Percentiles rank a stretch among this genome's conserved stretches.
These are phyloP conservation scores for Pisolithus thermaeus DNA, from an alignment of 1,284 basidiomycete genomes.

Conservation along the genomic window DNA sequence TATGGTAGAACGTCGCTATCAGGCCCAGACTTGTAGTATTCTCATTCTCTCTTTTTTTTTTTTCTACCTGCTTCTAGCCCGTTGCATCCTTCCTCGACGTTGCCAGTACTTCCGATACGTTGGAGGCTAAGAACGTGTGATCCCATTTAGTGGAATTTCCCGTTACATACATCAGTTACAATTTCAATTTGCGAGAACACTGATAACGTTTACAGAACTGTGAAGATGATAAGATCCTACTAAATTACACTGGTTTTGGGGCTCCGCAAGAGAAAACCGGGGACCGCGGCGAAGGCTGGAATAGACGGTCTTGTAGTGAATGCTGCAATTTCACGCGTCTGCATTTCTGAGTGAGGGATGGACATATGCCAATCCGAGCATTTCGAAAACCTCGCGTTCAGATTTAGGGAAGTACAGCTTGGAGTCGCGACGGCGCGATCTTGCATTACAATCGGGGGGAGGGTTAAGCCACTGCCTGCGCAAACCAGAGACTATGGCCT, in stretches of 20 bases:
- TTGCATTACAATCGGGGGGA: conserved; percentile 23
- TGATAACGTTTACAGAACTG: background rate
- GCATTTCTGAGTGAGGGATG: conserved; percentile 67
- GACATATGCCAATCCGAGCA: conserved; percentile 64
- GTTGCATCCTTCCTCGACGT: background rate
- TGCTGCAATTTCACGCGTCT: conserved; percentile 34
- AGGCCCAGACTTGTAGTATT: background rate
- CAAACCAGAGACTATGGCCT: conserved; percentile 6
- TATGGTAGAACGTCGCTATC: background rate
- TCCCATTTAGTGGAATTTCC: background rate
- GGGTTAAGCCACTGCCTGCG: background rate
- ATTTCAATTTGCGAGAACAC: background rate
- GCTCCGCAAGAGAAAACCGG: background rate
- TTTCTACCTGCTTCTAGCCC: background rate
- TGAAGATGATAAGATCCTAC: background rate
- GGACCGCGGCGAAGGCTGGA: background rate
- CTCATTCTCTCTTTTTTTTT: too few relatives aligned
- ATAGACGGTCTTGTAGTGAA: background rate
- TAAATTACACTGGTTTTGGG: background rate
- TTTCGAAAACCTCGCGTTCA: conserved; percentile 65
- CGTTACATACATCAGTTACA: background rate
- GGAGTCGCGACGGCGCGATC: conserved; percentile 59
- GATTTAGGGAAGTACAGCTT: conserved; percentile 51
- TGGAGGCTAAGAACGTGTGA: background rate
- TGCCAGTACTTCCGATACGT: background rate